Base-by-base conservation (phyloP, 2,329 filamentous ascomycete species). In the Hymenoscyphus infarciens region DNA sequence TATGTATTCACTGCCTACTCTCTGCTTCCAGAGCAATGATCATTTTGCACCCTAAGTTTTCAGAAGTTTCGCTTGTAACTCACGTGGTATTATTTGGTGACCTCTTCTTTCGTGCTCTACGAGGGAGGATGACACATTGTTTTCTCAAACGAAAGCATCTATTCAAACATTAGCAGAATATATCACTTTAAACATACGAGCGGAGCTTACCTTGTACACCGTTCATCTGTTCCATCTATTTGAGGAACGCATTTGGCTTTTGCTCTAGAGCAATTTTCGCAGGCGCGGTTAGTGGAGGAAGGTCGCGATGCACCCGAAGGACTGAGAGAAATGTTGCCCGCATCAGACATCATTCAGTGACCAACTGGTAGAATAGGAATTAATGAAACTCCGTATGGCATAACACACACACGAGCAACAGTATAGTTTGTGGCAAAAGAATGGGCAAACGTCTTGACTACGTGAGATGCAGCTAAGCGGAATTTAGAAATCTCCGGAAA, bases 231-330 rank as follows among this genome's bases (percentile, higher is more conserved):
- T 4, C 29, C 45, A 35, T 62, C 55, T 11, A 13, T 22, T 27
- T 63, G 63, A 55, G 64, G 64, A 13, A 62, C 56, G 59, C 68
- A 71, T 61, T 70, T 70, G 13, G 65, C 66, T 58, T 70, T 70
- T 35, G 66, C 67, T 55, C 61, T 54, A 11, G 65, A 61, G 49
- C 68, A 68, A 42, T 67, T 67, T 38, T 66, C 63, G 38, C 67
- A 68, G 1, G 65, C 66, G 35, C 61, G 62, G 60, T 64, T 64
- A 22, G 38, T 56, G 22, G 35, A 56, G 35, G 52, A 22, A 11
- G 59, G n/a, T 45, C 31, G 55, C 2, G 33, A 35, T 31, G 49
- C 58, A 25, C 13, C n/a, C 15, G 58, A 10, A 33, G 33, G 59
- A 49, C 54, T 56, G 31, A 38, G 31, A 38, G 54, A 31, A 52